phyloP scores from a whole-genome alignment of 768 basidiomycete genomes.

The Floccularia luteovirens region DNA sequence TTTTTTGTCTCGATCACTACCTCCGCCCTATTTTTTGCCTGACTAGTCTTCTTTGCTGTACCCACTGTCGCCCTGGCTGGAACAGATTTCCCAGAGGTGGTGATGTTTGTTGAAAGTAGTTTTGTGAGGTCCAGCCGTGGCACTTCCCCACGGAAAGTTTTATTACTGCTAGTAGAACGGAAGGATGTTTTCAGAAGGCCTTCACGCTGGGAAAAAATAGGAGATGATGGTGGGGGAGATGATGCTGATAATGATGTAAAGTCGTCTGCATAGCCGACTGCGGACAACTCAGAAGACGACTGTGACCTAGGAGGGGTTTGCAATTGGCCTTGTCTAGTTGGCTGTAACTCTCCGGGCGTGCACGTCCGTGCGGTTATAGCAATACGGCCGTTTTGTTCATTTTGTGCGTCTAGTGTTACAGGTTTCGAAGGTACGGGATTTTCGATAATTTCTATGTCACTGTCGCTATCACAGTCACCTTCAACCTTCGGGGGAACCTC shows the following conservation, averaged over 20 bases:
- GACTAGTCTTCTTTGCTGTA: too few species aligned
- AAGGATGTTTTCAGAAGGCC: too few species aligned
- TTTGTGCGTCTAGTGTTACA: not conserved
- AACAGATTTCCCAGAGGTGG: too few species aligned
- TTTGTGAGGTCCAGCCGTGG: too few species aligned
- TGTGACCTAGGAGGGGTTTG: slow-evolving; percentile 34
- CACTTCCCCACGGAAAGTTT: too few species aligned
- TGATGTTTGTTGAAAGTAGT: too few species aligned
- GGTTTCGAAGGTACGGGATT: not conserved
- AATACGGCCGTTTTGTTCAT: not conserved
- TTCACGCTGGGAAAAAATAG: not conserved
- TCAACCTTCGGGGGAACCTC: slow-evolving; percentile 12
- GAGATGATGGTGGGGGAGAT: not conserved
- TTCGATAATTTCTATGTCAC: slow-evolving; percentile 27
- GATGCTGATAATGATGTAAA: too few species aligned
- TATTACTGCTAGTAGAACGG: too few species aligned
- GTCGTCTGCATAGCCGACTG: too few species aligned
- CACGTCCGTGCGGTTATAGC: not conserved
- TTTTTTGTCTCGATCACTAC: too few species aligned
- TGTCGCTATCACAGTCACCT: slow-evolving; percentile 14
- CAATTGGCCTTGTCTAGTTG: slow-evolving; percentile 16
- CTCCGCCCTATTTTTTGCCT: too few species aligned
- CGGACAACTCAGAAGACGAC: slow-evolving; percentile 17
- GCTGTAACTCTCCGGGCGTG: not conserved
- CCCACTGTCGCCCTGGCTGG: too few species aligned